Evolutionary conservation across 2,329 filamentous ascomycete species (phyloP), one percentile per base, ranked within the genome.

Genomic region (Beauveria asiatica): DNA sequence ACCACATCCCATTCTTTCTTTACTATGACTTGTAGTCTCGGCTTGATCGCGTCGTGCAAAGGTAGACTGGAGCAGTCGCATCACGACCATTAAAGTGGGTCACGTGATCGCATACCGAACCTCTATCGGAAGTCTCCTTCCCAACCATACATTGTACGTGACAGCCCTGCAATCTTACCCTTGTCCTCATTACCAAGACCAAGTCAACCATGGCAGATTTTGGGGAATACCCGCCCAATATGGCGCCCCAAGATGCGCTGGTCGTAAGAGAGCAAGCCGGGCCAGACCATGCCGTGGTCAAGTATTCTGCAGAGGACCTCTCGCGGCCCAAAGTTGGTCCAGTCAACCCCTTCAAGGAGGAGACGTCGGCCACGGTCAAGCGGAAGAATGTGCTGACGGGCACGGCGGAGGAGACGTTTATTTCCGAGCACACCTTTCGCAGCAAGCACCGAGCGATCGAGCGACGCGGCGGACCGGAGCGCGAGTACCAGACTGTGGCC

Each of bases 361-460:
- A 54, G 17, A 80, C 86, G 30, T 73, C 79, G 21, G 82, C 77
- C 53, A 74, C 75, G 1, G 71, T 85, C 62, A 93, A 92, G 74
- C 85, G 89, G 62, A 93, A 92, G 70, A 93, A 92, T 63, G 81
- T 92, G 1, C 80, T 90, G 11, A 97, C 94, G 0, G 94, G 94
- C 11, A 88, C 84, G 67, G 94, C 94, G 2, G 83, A 94, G 66
- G 93, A 99, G 74, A 92, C 89, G 0, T 89, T 84, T 66, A 85
- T 99, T 64, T 96, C 90, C 72, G 94, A 97, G 69, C 85, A 93
- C 64, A 92, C 90, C 0, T 99, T 99, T 72, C 85, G 90, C 66
- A 84, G 84, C 68, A 92, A 94, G 65, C 92, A 97, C 71, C 87
- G 91, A 61, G 92, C 91, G 1, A 83, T 94, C 62, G 87, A 93